Evolutionary conservation across 768 basidiomycete species (phyloP).

Genomic region (Leccinum truebloodii): DNA sequence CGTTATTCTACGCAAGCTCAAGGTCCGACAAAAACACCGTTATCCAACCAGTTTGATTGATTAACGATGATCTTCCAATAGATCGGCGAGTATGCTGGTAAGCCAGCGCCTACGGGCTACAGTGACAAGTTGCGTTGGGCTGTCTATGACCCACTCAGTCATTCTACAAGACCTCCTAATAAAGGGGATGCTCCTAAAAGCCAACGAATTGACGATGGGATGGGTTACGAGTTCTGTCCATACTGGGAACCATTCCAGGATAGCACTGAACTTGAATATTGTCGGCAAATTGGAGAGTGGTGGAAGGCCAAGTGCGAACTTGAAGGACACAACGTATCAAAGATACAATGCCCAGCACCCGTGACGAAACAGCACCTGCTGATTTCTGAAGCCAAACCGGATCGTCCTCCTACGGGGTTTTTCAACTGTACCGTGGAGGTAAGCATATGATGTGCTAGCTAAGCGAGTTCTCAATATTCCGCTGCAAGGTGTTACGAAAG

Average conservation of each 20-base stretch:
- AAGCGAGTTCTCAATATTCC: not conserved
- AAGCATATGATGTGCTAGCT: conserved; percentile 8
- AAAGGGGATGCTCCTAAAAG: conserved; percentile 39
- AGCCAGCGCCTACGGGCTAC: conserved; percentile 45
- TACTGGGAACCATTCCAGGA: conserved; percentile 43
- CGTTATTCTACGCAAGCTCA: conserved; percentile 50
- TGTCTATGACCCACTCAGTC: conserved; percentile 44
- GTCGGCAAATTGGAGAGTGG: conserved; percentile 48
- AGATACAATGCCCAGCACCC: conserved; percentile 11
- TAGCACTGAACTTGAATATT: conserved; percentile 44
- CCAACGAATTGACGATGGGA: conserved; percentile 33
- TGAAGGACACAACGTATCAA: conserved; percentile 20
- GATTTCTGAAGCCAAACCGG: conserved; percentile 51
- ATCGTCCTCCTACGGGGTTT: conserved; percentile 46
- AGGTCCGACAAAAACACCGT: conserved; percentile 36
- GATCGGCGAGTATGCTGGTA: conserved; percentile 36
- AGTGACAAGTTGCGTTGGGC: conserved; percentile 54
- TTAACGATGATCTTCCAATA: conserved; percentile 16
- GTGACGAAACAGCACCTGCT: conserved; percentile 43
- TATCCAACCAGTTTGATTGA: not conserved
- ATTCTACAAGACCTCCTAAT: conserved; percentile 40
- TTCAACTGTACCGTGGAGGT: conserved; percentile 70
- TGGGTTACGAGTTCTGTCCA: conserved; percentile 43
- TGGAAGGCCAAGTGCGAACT: conserved; percentile 40
- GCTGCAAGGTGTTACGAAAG: conserved; percentile 48